These are phyloP conservation scores for Aureobasidium sp. DNA, from an alignment of 2,329 filamentous ascomycete genomes.

Conservation along the genomic window DNA sequence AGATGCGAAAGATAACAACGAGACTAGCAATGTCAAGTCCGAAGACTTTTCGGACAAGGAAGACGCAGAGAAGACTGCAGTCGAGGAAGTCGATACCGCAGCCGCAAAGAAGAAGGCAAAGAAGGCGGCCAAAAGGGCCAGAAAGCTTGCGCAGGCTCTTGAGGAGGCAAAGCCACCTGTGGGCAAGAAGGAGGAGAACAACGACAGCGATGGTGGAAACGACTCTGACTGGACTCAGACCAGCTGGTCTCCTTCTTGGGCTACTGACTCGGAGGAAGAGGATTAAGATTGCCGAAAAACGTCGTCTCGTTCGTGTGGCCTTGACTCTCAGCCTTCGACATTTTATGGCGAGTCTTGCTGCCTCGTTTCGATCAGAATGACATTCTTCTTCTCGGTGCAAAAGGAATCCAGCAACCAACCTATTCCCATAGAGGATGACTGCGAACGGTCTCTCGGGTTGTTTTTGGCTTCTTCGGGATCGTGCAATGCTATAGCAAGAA, in stretches of 20 bases:
- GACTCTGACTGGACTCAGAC: background rate
- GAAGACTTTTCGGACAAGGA: background rate
- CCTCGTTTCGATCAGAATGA: background rate
- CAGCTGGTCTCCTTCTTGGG: background rate
- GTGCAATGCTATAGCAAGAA: background rate
- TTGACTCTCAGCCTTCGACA: background rate
- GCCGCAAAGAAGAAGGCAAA: background rate
- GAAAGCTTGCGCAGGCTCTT: background rate
- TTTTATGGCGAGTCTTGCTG: background rate
- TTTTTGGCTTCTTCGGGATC: background rate
- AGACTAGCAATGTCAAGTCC: background rate
- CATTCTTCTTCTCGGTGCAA: background rate
- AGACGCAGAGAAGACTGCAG: background rate
- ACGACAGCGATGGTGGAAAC: background rate
- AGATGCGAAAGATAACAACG: background rate
- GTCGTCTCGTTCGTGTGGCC: background rate
- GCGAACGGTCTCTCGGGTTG: too few species aligned
- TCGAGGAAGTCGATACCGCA: background rate
- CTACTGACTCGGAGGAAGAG: background rate
- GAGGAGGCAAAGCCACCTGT: background rate
- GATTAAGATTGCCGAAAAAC: background rate
- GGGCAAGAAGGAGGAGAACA: background rate
- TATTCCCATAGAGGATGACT: background rate
- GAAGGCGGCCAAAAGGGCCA: background rate
- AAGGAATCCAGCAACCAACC: background rate